Conservation (phyloP, 345 rosid species). For the Hibiscus syriacus region DNA sequence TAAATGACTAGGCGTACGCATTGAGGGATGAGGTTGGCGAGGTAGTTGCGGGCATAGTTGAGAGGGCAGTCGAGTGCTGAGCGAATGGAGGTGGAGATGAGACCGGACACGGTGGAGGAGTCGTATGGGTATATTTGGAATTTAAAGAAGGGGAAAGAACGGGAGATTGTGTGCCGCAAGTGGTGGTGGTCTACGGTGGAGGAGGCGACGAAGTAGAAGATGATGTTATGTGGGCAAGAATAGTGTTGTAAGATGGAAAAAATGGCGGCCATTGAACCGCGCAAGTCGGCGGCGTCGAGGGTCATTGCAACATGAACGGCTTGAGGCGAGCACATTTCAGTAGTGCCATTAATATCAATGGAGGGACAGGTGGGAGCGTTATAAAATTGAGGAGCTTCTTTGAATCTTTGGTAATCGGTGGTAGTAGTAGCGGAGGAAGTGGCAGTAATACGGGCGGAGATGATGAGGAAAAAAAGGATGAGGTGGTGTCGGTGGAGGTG, state of each 20-base stretch:
- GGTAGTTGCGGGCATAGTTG: conserved; percentile 85
- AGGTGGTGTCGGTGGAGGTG: neutral
- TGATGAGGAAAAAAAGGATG: conserved; percentile 1
- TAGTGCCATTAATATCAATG: neutral
- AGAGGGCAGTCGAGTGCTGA: conserved; percentile 72
- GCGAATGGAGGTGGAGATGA: conserved; percentile 78
- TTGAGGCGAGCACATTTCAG: conserved; percentile 33
- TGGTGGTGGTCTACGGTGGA: conserved; percentile 24
- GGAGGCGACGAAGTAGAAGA: conserved; percentile 62
- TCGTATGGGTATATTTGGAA: conserved; percentile 57
- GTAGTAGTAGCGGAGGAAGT: neutral
- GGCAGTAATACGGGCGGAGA: conserved; percentile 13
- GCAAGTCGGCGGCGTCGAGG: conserved; percentile 59
- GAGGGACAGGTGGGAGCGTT: conserved; percentile 64
- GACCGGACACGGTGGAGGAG: conserved; percentile 48
- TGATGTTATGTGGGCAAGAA: conserved; percentile 58
- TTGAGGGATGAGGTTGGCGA: conserved; percentile 49
- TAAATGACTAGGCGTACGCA: conserved; percentile 58
- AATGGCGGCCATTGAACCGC: conserved; percentile 84
- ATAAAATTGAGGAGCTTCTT: conserved; percentile 82
- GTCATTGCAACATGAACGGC: conserved; percentile 82
- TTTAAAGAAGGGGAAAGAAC: conserved; percentile 59
- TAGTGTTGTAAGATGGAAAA: conserved; percentile 70
- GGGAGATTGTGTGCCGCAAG: conserved; percentile 34
- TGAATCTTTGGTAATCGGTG: conserved; percentile 31